These are phyloP conservation scores for Lavandula angustifolia DNA, from an alignment of 257 asterid genomes.

Conservation along the genomic window DNA sequence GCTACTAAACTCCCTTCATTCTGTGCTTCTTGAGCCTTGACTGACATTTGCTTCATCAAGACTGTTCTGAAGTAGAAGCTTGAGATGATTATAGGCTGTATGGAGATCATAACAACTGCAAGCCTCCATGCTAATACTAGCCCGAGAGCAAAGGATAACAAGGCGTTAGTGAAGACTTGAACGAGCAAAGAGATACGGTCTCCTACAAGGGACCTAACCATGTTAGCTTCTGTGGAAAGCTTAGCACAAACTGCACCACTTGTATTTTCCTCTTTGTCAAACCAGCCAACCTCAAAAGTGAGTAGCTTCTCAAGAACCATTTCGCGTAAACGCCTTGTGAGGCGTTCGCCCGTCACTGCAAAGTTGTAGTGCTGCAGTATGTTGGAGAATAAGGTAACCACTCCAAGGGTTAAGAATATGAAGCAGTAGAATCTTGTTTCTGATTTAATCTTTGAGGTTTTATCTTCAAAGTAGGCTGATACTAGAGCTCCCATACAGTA, in stretches of 20 bases:
- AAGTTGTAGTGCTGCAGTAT: conserved; percentile 55
- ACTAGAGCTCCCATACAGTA: conserved; percentile 50
- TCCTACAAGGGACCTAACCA: conserved; percentile 51
- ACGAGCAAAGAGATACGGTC: conserved; percentile 46
- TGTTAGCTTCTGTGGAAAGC: conserved; percentile 46
- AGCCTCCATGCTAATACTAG: conserved; percentile 47
- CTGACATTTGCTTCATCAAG: conserved; percentile 14
- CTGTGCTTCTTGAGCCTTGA: conserved; percentile 38
- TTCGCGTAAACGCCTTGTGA: conserved; percentile 45
- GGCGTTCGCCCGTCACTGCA: conserved; percentile 52
- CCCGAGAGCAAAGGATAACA: conserved; percentile 42
- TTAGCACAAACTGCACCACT: conserved; percentile 51
- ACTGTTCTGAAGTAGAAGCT: conserved; percentile 35
- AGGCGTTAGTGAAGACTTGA: conserved; percentile 40
- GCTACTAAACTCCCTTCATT: conserved; percentile 57
- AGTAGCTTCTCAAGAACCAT: conserved; percentile 42
- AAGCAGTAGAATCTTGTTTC: conserved; percentile 46
- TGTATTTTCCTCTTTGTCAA: conserved; percentile 43
- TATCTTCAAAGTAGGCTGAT: conserved; percentile 40
- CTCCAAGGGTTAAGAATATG: conserved; percentile 36
- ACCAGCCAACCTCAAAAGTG: conserved; percentile 59
- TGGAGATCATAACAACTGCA: conserved; percentile 40
- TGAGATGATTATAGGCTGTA: conserved; percentile 46
- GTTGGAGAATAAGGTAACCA: conserved; percentile 39
- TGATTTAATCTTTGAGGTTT: conserved; percentile 39